Percentiles rank a stretch among this genome's conserved stretches.
Conservation (phyloP, 75 land plant species). For the Pseudotsuga menziesii region DNA sequence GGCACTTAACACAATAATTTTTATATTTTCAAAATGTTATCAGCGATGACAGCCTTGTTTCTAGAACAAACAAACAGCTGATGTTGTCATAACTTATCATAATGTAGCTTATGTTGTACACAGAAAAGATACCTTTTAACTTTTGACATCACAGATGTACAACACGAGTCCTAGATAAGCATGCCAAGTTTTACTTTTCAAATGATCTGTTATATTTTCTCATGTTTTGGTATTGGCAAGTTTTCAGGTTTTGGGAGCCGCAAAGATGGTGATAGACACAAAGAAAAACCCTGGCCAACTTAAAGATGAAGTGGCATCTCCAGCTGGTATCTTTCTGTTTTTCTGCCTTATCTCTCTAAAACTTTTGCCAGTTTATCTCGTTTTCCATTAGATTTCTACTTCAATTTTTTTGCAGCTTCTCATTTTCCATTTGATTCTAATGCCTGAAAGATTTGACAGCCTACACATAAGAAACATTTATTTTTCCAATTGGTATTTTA, state of each 20-base stretch:
- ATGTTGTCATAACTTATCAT: not conserved
- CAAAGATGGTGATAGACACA: slow-evolving; percentile 66
- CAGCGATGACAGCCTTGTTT: not conserved
- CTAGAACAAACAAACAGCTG: not conserved
- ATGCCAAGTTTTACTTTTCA: not conserved
- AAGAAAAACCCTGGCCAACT: slow-evolving; percentile 91
- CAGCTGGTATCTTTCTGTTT: slow-evolving; percentile 57
- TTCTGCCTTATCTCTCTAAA: not conserved
- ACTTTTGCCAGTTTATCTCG: not conserved
- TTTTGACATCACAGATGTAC: not conserved
- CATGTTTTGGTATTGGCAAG: not conserved
- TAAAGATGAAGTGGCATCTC: slow-evolving; percentile 93
- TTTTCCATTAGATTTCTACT: slow-evolving; percentile 5
- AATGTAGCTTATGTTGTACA: not conserved
- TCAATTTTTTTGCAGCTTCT: not conserved
- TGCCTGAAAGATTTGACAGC: not conserved
- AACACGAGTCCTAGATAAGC: not conserved
- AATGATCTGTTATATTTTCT: not conserved
- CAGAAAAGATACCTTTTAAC: not conserved
- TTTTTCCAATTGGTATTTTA: not conserved
- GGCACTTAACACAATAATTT: too few species aligned
- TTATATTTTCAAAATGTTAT: not conserved
- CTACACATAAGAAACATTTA: not conserved
- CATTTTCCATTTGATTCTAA: slow-evolving; percentile 9
- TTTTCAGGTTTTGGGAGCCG: slow-evolving; percentile 86